Evolutionary conservation across 2,329 filamentous ascomycete genomes (phyloP).

Genomic region (Calcarisporium arbuscula): DNA sequence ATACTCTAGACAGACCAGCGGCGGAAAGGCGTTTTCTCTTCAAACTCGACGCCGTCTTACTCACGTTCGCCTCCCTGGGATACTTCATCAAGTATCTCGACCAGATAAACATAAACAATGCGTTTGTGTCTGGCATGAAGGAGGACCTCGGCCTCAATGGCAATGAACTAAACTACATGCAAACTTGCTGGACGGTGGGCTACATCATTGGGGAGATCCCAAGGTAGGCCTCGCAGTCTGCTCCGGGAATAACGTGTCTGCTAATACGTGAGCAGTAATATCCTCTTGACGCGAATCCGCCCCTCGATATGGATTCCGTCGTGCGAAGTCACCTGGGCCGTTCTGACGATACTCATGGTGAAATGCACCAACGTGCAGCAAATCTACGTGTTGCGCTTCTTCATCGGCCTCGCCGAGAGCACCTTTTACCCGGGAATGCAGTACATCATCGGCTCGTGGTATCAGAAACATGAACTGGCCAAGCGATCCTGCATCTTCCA

Average conservation of each 20-base stretch:
- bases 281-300: constrained; percentile 30
- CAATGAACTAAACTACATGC: constrained; percentile 42
- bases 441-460: constrained; percentile 37
- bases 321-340: constrained; percentile 26
- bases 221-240: constrained; percentile 9
- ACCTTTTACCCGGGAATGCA: constrained; percentile 32
- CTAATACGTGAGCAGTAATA: constrained; percentile 19
- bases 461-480: constrained; percentile 34
- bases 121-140: constrained; percentile 38
- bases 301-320: constrained; percentile 35
- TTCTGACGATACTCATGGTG: constrained; percentile 29
- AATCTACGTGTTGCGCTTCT: constrained; percentile 35
- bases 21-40: constrained; percentile 34
- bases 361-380: constrained; percentile 26
- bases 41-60: constrained; percentile 34
- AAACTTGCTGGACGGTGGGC: constrained; percentile 51
- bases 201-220: constrained; percentile 45
- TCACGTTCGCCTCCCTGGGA: constrained; percentile 28
- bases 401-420: constrained; percentile 34
- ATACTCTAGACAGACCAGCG: constrained; percentile 37
- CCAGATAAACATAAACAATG: constrained; percentile 29
- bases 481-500: constrained; percentile 38
- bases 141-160: constrained; percentile 43
- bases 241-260: no score
- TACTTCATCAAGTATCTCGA: constrained; percentile 34